phyloP scores from a whole-genome alignment of 1,139 yeast species.

The Waltiozyma sp. region DNA sequence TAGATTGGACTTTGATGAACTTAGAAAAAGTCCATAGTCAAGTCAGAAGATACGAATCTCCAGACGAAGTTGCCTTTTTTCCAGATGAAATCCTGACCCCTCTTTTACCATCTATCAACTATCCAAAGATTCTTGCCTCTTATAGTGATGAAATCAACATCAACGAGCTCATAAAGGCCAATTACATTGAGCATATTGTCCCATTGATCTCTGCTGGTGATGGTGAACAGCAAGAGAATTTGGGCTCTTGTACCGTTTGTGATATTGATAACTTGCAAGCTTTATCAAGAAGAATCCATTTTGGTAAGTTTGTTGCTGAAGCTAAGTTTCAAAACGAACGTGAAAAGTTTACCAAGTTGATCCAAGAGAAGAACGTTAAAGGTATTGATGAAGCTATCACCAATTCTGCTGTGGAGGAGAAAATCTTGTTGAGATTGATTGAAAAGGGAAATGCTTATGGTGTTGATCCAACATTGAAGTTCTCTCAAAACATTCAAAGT shows the following conservation, averaged over 20 bases:
- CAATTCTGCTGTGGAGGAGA: constrained; percentile 74
- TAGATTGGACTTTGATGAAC: constrained; percentile 77
- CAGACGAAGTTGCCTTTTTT: constrained; percentile 90
- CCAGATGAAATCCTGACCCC: constrained; percentile 56
- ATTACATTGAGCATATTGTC: constrained; percentile 61
- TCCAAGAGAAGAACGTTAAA: constrained; percentile 48
- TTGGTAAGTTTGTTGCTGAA: constrained; percentile 96
- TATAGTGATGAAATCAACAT: constrained; percentile 69
- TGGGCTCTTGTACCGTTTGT: constrained; percentile 75
- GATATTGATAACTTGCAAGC: constrained; percentile 87
- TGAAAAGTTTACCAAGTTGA: constrained; percentile 52
- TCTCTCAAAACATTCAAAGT: constrained; percentile 57
- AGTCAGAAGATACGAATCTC: constrained; percentile 84
- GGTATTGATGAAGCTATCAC: constrained; percentile 81
- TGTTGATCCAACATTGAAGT: constrained; percentile 70
- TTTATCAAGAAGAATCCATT: constrained; percentile 87
- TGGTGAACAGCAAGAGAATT: constrained; percentile 77
- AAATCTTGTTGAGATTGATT: constrained; percentile 65
- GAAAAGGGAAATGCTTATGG: constrained; percentile 83
- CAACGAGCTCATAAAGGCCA: constrained; percentile 53
- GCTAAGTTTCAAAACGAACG: constrained; percentile 70
- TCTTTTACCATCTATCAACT: constrained; percentile 66
- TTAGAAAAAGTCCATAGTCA: constrained; percentile 74
- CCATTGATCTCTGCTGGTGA: constrained; percentile 57
- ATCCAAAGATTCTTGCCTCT: constrained; percentile 68